Evolutionary conservation across 2,329 filamentous ascomycete genomes (phyloP).

Genomic region (Penicillium olsonii): DNA sequence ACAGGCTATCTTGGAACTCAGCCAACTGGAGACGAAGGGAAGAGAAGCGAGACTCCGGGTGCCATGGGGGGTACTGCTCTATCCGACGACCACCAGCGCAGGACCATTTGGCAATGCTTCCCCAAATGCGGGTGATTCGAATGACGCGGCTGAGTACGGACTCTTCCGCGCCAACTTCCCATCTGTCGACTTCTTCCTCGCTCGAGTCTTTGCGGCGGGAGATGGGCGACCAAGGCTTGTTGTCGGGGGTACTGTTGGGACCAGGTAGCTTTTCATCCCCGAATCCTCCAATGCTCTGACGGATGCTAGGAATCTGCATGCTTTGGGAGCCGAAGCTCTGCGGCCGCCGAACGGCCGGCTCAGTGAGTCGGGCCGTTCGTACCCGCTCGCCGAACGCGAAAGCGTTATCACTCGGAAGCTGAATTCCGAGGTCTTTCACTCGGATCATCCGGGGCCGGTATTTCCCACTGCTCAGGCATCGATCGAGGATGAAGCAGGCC

Average conservation of each 20-base stretch:
- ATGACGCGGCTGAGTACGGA: constrained; percentile 57
- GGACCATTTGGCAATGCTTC: constrained; percentile 58
- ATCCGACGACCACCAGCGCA: constrained; percentile 55
- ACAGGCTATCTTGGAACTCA: constrained; percentile 54
- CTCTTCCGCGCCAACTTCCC: constrained; percentile 56
- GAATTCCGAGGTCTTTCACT: constrained; percentile 53
- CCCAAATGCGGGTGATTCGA: constrained; percentile 57
- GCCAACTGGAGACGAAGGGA: constrained; percentile 48
- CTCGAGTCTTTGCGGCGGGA: constrained; percentile 40
- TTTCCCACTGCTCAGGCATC: constrained; percentile 57
- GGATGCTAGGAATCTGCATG: constrained; percentile 45
- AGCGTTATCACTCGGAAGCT: constrained; percentile 58
- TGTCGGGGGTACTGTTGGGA: constrained; percentile 33
- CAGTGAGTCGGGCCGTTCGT: constrained; percentile 51
- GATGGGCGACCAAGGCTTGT: constrained; percentile 42
- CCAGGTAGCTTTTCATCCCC: constrained; percentile 40
- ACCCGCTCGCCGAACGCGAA: constrained; percentile 59
- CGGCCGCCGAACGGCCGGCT: constrained; percentile 42
- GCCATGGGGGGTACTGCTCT: constrained; percentile 56
- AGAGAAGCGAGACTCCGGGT: constrained; percentile 51
- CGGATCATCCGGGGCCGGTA: constrained; percentile 56
- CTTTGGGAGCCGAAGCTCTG: constrained; percentile 44
- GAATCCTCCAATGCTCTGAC: constrained; percentile 41
- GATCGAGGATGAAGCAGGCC: constrained; percentile 60
- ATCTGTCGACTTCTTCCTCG: constrained; percentile 50